Conservation (phyloP, 108 stramenopile species). For the Mediolabrus comicus region DNA sequence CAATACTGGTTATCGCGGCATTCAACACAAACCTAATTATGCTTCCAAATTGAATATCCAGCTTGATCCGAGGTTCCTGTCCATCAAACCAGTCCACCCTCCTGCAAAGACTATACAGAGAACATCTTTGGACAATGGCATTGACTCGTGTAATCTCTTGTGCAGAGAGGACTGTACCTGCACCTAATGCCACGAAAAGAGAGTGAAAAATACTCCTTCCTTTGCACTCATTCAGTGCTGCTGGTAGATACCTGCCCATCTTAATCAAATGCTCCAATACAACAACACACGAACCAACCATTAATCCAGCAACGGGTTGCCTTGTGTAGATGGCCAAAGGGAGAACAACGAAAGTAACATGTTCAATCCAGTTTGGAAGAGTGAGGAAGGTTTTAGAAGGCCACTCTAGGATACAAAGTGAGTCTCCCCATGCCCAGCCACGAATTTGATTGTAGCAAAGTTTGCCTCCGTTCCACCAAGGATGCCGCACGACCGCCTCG, state of each 20-base stretch:
- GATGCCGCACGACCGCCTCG: constrained; percentile 38
- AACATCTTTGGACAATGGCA: constrained; percentile 1
- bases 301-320: not conserved
- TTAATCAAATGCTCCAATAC: constrained; percentile 9
- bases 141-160: constrained; percentile 31
- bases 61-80: constrained; percentile 10
- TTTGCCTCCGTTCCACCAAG: constrained; percentile 44
- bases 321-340: not conserved
- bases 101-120: constrained; percentile 7
- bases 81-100: constrained; percentile 43
- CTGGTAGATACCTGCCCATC: not conserved
- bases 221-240: not conserved
- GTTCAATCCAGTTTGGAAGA: constrained; percentile 46
- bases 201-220: not conserved
- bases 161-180: constrained; percentile 22
- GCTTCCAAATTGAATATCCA: constrained; percentile 34
- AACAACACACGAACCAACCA: not conserved
- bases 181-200: constrained; percentile 28
- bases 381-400: constrained; percentile 30
- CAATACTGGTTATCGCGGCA: not conserved
- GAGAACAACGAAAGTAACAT: constrained; percentile 2
- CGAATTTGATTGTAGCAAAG: constrained; percentile 30
- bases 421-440: constrained; percentile 54
- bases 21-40: constrained; percentile 7
- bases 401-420: constrained; percentile 33